These are phyloP conservation scores for Linderniella brevidens DNA, from an alignment of 257 asterid species.

Conservation along the genomic window DNA sequence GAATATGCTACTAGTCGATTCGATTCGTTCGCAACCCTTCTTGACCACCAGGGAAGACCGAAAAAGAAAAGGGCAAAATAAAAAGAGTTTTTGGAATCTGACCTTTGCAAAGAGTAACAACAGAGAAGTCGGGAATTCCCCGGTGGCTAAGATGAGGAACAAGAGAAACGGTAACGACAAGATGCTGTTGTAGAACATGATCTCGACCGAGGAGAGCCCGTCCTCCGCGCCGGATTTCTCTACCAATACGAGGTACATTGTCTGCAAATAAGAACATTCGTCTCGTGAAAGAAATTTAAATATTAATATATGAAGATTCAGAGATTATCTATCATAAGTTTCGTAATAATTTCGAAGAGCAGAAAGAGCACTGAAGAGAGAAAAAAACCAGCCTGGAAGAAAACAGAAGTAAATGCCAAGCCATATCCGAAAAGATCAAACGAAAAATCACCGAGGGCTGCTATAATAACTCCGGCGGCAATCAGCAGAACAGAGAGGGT, in stretches of 20 bases:
- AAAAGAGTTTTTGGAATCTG: slow-evolving; percentile 12
- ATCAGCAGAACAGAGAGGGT: slow-evolving; percentile 70
- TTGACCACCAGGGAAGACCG: too few relatives aligned
- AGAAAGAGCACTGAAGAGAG: too few relatives aligned
- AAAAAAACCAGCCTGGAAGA: slow-evolving; percentile 59
- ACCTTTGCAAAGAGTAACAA: slow-evolving; percentile 62
- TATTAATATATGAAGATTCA: too few relatives aligned
- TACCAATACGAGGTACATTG: slow-evolving; percentile 96
- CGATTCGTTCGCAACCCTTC: too few relatives aligned
- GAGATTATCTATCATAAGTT: too few relatives aligned
- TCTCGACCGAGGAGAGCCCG: slow-evolving; percentile 83
- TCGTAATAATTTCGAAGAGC: too few relatives aligned
- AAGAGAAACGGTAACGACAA: slow-evolving; percentile 75
- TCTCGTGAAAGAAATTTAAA: background rate
- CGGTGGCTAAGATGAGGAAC: slow-evolving; percentile 76
- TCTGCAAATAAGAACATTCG: slow-evolving; percentile 30
- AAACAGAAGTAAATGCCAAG: slow-evolving; percentile 84
- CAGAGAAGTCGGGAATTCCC: slow-evolving; percentile 80
- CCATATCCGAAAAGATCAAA: slow-evolving; percentile 81
- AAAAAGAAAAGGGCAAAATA: background rate
- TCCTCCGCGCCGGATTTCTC: slow-evolving; percentile 98
- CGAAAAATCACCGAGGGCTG: slow-evolving; percentile 96
- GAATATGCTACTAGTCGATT: too few relatives aligned
- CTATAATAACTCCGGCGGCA: slow-evolving; percentile 87
- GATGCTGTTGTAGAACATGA: slow-evolving; percentile 81